A percentile compares a stretch with the other conserved stretches of the same genome.
These are phyloP conservation scores for Acanthamoeba castellanii DNA, from an alignment of 208 protist species.

Conservation along the genomic window DNA sequence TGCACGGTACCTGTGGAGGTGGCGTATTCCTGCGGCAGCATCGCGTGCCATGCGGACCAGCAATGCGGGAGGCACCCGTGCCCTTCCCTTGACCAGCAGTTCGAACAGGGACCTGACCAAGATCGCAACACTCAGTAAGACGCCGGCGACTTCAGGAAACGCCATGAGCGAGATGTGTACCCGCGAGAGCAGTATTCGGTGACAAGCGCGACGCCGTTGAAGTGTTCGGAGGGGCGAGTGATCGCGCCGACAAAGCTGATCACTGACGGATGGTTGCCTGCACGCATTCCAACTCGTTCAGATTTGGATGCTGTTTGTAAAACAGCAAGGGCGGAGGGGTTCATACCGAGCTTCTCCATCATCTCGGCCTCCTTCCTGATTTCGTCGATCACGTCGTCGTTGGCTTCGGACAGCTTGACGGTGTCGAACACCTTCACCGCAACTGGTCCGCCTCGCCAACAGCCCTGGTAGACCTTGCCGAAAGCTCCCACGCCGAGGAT, in stretches of 20 bases:
- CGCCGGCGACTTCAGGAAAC: neutral
- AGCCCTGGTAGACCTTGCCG: slow-evolving; percentile 36
- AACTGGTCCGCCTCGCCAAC: slow-evolving; percentile 25
- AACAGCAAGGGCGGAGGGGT: neutral
- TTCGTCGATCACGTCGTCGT: slow-evolving; percentile 3
- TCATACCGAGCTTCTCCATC: slow-evolving; percentile 55
- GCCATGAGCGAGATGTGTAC: neutral
- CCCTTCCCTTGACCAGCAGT: neutral
- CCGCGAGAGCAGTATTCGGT: slow-evolving; percentile 55
- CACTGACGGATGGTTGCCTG: slow-evolving; percentile 27
- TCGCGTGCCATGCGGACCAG: slow-evolving; percentile 62
- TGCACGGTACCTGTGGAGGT: slow-evolving; percentile 16
- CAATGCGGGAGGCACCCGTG: neutral
- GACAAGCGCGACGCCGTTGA: slow-evolving; percentile 19
- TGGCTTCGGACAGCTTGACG: slow-evolving; percentile 25
- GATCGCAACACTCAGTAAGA: no score
- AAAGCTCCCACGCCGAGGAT: slow-evolving; percentile 30
- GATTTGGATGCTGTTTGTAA: no score
- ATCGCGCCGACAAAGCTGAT: slow-evolving; percentile 46
- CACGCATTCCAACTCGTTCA: neutral
- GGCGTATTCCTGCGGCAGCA: slow-evolving; percentile 32
- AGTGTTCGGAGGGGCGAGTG: neutral
- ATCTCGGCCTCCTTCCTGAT: slow-evolving; percentile 57
- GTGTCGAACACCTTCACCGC: slow-evolving; percentile 40
- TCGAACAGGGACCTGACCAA: neutral